phyloP scores from a whole-genome alignment of 139 green algal genomes.

The Coccomyxa sp. region DNA sequence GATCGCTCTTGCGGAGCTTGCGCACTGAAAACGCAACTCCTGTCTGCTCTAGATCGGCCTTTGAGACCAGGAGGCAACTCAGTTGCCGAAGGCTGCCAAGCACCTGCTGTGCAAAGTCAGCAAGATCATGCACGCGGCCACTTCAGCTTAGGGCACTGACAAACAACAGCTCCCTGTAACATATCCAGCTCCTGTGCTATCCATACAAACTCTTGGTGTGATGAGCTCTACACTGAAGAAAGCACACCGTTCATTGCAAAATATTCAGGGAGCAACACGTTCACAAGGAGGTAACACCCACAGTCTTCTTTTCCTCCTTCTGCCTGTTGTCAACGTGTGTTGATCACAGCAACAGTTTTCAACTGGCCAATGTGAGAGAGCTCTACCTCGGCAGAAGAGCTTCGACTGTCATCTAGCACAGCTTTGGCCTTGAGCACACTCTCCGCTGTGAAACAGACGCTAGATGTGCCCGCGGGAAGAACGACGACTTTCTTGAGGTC shows the following conservation, averaged over 20 bases:
- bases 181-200: neutral
- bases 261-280: neutral
- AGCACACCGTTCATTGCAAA: neutral
- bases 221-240: neutral
- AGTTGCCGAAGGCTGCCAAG: constrained; percentile 7
- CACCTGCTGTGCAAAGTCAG: constrained; percentile 1
- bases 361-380: neutral
- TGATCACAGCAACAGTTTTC: too few species aligned
- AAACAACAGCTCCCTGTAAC: neutral
- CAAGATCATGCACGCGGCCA: neutral
- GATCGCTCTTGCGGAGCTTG: constrained; percentile 4
- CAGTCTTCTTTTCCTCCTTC: neutral
- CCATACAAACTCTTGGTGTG: neutral
- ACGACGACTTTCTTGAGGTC: neutral
- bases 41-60: neutral
- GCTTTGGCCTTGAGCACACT: neutral
- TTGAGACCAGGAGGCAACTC: constrained; percentile 3
- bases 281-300: neutral
- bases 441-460: neutral
- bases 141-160: neutral
- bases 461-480: neutral
- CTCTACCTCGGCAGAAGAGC: neutral
- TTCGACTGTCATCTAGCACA: neutral
- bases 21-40: constrained; percentile 4
- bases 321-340: neutral